phyloP scores from a whole-genome alignment of 164 flowering plant genomes.

The Magnolia kwangsiensis region DNA sequence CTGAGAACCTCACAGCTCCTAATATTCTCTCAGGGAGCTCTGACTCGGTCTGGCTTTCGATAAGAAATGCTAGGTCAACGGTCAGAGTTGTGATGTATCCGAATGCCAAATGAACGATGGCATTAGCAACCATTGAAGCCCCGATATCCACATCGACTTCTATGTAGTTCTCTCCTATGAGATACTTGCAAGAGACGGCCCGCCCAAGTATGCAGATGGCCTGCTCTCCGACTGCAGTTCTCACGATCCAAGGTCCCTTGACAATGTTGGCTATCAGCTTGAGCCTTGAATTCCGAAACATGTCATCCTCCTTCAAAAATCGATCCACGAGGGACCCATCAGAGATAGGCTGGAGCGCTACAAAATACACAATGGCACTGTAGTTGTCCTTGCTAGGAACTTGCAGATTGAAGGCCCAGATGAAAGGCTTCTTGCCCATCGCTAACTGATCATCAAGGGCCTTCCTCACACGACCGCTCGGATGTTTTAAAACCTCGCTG shows the following conservation, averaged over 20 bases:
- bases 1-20: constrained; percentile 85
- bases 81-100: constrained; percentile 79
- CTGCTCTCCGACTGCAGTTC: constrained; percentile 91
- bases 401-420: constrained; percentile 93
- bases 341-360: constrained; percentile 47
- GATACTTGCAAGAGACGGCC: constrained; percentile 73
- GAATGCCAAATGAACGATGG: constrained; percentile 87
- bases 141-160: constrained; percentile 61
- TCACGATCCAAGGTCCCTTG: constrained; percentile 94
- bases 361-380: constrained; percentile 79
- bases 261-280: constrained; percentile 90
- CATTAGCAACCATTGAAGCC: constrained; percentile 88
- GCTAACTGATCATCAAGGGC: constrained; percentile 54
- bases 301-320: constrained; percentile 79
- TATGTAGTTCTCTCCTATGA: constrained; percentile 43
- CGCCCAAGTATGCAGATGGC: constrained; percentile 87
- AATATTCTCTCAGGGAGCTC: constrained; percentile 84
- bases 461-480: constrained; percentile 58
- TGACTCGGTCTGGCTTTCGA: constrained; percentile 70
- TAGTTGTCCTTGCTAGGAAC: constrained; percentile 75
- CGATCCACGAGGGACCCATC: constrained; percentile 65
- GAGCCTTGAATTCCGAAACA: constrained; percentile 65
- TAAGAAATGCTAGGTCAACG: constrained; percentile 85
- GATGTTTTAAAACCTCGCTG: constrained; percentile 52
- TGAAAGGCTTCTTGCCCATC: constrained; percentile 48